Conservation (phyloP, 306 rosid genomes). For the Medicago ruthenica region DNA sequence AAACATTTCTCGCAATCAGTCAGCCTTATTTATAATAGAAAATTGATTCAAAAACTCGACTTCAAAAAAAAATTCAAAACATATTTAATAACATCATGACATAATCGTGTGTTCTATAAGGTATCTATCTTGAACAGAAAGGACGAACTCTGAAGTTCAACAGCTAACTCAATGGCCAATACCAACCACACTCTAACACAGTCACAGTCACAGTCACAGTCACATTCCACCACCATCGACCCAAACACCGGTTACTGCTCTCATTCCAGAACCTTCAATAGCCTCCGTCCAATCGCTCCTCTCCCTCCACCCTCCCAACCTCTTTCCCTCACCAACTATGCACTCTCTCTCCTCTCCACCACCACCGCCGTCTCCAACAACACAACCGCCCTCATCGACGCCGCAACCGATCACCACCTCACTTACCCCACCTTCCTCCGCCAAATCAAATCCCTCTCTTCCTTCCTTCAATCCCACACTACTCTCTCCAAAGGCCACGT, state of each 20-base stretch:
- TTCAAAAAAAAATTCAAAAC: no score
- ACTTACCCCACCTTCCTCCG: constrained; percentile 62
- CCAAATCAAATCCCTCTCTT: constrained; percentile 60
- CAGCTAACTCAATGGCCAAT: constrained; percentile 39
- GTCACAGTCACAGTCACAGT: no score
- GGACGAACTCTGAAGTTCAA: neutral
- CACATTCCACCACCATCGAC: constrained; percentile 49
- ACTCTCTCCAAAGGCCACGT: constrained; percentile 70
- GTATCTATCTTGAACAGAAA: neutral
- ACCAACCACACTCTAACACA: neutral
- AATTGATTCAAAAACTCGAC: no score
- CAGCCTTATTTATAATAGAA: no score
- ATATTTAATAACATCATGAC: no score
- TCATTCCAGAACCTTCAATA: constrained; percentile 54
- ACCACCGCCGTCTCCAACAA: constrained; percentile 29
- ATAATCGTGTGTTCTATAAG: no score
- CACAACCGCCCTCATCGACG: constrained; percentile 60
- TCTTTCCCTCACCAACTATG: constrained; percentile 62
- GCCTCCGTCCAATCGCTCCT: constrained; percentile 72
- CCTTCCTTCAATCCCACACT: constrained; percentile 43
- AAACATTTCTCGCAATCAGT: no score
- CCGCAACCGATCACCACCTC: constrained; percentile 52
- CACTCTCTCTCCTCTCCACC: constrained; percentile 58
- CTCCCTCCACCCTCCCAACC: constrained; percentile 69
- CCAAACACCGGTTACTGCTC: constrained; percentile 64